Conservation (phyloP, 163 green algal genomes). For the Chlamydomonas reinhardtii region DNA sequence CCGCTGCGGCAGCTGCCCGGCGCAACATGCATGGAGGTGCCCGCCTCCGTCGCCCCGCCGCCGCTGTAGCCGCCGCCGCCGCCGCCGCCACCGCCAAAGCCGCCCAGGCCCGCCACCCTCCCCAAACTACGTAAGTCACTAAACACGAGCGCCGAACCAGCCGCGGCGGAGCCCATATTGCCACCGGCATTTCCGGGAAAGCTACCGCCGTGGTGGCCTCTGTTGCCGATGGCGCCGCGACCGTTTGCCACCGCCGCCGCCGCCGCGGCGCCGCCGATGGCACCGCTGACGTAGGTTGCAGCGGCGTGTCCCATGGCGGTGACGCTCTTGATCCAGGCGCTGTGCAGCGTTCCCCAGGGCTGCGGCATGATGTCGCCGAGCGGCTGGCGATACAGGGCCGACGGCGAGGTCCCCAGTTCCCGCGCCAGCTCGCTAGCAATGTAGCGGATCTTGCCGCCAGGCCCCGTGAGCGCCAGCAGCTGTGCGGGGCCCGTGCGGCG, state of each 20-base stretch:
- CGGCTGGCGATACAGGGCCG: conserved; percentile 14
- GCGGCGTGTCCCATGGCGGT: not conserved
- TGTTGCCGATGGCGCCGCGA: no score
- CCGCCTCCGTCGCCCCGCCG: no score
- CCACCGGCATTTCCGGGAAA: no score
- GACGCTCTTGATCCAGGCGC: conserved; percentile 30
- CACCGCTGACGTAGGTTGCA: not conserved
- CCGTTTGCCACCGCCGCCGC: no score
- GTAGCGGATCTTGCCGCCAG: conserved; percentile 39
- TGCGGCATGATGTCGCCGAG: conserved; percentile 53
- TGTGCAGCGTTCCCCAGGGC: conserved; percentile 49
- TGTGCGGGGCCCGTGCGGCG: conserved; percentile 26
- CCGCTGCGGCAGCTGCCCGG: conserved; percentile 42
- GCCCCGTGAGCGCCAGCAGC: conserved; percentile 29
- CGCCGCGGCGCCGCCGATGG: not conserved
- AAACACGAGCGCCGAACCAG: no score
- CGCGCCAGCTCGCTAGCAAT: conserved; percentile 53
- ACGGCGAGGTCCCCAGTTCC: conserved; percentile 38
- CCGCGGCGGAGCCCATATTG: no score
- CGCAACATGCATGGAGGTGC: no score
- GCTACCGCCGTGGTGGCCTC: not conserved
- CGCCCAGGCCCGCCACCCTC: no score
- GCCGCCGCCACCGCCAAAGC: no score
- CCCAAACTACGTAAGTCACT: no score
- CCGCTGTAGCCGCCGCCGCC: no score